These are phyloP conservation scores for Takashimella koratensis DNA, from an alignment of 1,284 basidiomycete species.

Conservation along the genomic window DNA sequence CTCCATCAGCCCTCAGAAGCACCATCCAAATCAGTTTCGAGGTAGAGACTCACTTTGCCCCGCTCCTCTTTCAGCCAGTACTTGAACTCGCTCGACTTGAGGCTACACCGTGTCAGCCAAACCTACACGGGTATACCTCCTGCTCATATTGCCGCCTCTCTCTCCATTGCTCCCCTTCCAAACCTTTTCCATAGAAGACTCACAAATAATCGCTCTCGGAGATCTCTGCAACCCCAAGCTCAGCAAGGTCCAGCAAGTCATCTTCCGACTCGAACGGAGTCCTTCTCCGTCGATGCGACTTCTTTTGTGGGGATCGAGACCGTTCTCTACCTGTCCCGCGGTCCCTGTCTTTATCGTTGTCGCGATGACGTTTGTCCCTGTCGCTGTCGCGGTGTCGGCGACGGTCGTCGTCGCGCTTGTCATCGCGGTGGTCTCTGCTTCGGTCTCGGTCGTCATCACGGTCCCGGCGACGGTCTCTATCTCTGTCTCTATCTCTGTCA, in stretches of 20 bases:
- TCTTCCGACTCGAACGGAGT: constrained; percentile 24
- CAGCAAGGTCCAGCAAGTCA: constrained; percentile 31
- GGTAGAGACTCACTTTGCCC: constrained; percentile 19
- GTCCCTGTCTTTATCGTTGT: not conserved
- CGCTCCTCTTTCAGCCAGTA: constrained; percentile 38
- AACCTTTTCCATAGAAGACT: constrained; percentile 10
- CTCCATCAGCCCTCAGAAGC: not conserved
- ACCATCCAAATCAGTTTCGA: not conserved
- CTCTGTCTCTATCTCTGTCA: constrained; percentile 5
- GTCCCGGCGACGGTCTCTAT: not conserved
- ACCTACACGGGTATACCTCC: not conserved
- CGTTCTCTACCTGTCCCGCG: not conserved
- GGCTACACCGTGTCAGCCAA: constrained; percentile 13
- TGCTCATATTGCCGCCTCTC: too few relatives aligned
- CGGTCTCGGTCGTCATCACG: not conserved
- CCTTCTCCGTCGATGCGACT: constrained; percentile 2
- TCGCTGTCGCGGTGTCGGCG: not conserved
- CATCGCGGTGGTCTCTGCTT: not conserved
- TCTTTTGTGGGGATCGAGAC: not conserved
- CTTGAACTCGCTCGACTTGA: constrained; percentile 36
- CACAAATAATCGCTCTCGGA: constrained; percentile 47
- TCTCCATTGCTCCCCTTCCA: too few relatives aligned
- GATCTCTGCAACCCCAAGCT: constrained; percentile 39
- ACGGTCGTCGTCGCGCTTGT: not conserved
- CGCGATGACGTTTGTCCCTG: not conserved